Evolutionary conservation across 106 monocot genomes (phyloP), one percentile per base, ranked within the genome.

Genomic region (Acorus gramineus): DNA sequence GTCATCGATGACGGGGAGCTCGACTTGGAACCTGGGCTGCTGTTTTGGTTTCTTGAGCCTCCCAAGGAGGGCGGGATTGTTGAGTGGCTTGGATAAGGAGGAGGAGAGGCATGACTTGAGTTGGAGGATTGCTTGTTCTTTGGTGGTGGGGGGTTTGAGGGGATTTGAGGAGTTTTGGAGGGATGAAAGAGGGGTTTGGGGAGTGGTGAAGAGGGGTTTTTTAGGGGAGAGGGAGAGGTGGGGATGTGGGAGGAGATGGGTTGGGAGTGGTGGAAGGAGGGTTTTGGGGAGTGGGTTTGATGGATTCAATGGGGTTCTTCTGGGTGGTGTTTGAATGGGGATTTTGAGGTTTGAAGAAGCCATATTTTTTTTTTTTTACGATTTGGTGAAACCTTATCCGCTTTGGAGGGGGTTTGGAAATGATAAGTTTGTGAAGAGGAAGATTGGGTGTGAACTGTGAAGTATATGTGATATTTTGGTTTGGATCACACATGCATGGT

Each of bases 1-100:
- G 71, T 88, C 91, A 13, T 91, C 85, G 60, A 83, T 68, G 78
- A 96, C 70, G 4, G 96, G 96, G 44, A 96, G 85, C 81, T 96
- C 96, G 50, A 87, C 80, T 8, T 87, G 77, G 77, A 63, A 83
- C 66, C 80, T 74, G 10, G 85, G 72, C 61, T 96, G 96, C 60
- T 71, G 74, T 69, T 85, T 28, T 28, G 28, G 83, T 55, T 83
- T 90, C 78, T 72, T 91, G 14, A 91, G 73, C 66, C 88, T 91
- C 46, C 72, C 70, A 67, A 85, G 66, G 56, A 72, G 81, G 5
- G 63, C 10, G 10, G 87, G 69, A 65, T 85, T 96, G 81, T 77
- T 87, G 70, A 96, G 78, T 46, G 87, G 82, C 72, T 79, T 90
- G 64, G 76, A 85, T 3, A 96, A 73, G 50, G 87, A 57, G 63